Percentiles rank a stretch among this genome's conserved stretches.
These are phyloP conservation scores for Neurospora sp. DNA, from an alignment of 2,329 filamentous ascomycete genomes.

Conservation along the genomic window DNA sequence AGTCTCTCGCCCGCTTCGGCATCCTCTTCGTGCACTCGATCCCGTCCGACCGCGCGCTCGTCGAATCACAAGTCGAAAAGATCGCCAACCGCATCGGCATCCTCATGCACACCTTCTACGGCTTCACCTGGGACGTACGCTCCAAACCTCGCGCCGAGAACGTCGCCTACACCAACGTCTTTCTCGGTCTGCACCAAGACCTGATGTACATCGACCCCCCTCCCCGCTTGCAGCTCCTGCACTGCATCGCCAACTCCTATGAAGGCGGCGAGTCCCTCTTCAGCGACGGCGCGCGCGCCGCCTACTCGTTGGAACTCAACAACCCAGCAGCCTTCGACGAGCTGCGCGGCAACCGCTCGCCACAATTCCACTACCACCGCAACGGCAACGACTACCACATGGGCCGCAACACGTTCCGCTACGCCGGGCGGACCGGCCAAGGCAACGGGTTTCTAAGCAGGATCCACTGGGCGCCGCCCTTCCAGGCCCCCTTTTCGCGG, in stretches of 20 bases:
- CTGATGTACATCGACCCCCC: conserved; percentile 74
- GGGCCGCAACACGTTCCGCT: conserved; percentile 41
- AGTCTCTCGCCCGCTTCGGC: conserved; percentile 54
- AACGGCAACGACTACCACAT: conserved; percentile 50
- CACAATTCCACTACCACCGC: conserved; percentile 59
- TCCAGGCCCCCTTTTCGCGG: conserved; percentile 50
- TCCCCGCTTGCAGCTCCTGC: conserved; percentile 76
- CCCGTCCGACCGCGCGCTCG: conserved; percentile 39
- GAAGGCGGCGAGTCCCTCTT: conserved; percentile 80
- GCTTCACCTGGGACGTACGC: conserved; percentile 79
- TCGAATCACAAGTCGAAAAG: conserved; percentile 50
- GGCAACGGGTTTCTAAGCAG: conserved; percentile 20
- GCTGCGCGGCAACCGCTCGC: conserved; percentile 49
- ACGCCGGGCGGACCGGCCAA: conserved; percentile 15
- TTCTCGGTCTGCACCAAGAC: conserved; percentile 87
- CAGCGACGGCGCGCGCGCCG: conserved; percentile 61
- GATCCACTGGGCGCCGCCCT: conserved; percentile 68
- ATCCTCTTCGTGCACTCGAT: conserved; percentile 69
- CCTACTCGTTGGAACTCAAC: conserved; percentile 26
- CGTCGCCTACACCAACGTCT: conserved; percentile 77
- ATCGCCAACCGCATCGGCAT: conserved; percentile 67
- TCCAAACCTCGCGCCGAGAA: conserved; percentile 79
- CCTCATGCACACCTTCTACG: conserved; percentile 83
- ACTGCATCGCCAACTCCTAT: conserved; percentile 75
- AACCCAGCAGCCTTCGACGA: conserved; percentile 41